A percentile compares a stretch with the other conserved stretches of the same genome.
Conservation (phyloP, 495 filamentous ascomycete species). For the Cercophora newfieldiana region DNA sequence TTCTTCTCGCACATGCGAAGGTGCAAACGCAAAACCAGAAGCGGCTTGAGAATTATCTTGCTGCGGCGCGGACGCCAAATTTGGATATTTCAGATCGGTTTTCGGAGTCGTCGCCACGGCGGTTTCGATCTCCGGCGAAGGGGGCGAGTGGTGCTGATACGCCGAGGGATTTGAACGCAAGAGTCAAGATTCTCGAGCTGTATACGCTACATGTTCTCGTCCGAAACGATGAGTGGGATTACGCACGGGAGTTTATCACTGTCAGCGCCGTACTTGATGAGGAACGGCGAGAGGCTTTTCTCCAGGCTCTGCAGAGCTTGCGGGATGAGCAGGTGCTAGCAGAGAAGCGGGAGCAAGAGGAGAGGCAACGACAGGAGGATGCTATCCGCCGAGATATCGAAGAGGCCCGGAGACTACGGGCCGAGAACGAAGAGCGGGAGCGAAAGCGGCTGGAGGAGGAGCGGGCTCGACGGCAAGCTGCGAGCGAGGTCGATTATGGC, state of each 20-base stretch:
- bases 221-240: conserved; percentile 91
- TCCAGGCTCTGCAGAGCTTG: conserved; percentile 72
- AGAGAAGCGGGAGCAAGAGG: conserved; percentile 63
- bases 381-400: conserved; percentile 61
- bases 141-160: conserved; percentile 61
- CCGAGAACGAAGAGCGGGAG: conserved; percentile 58
- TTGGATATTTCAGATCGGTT: conserved; percentile 64
- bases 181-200: conserved; percentile 87
- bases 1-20: conserved; percentile 83
- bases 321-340: conserved; percentile 68
- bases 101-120: conserved; percentile 31
- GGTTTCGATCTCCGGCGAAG: conserved; percentile 38
- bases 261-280: conserved; percentile 85
- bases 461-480: conserved; percentile 35
- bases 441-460: conserved; percentile 47
- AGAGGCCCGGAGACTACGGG: conserved; percentile 50
- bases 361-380: conserved; percentile 60
- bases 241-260: conserved; percentile 84
- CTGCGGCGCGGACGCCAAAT: conserved; percentile 67
- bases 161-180: conserved; percentile 70
- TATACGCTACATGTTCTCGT: conserved; percentile 92
- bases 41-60: conserved; percentile 86
- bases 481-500: conserved; percentile 45
- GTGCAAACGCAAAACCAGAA: conserved; percentile 80
- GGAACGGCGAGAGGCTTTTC: conserved; percentile 81